Conservation (phyloP, 768 basidiomycete species). For the Paxillus involutus region DNA sequence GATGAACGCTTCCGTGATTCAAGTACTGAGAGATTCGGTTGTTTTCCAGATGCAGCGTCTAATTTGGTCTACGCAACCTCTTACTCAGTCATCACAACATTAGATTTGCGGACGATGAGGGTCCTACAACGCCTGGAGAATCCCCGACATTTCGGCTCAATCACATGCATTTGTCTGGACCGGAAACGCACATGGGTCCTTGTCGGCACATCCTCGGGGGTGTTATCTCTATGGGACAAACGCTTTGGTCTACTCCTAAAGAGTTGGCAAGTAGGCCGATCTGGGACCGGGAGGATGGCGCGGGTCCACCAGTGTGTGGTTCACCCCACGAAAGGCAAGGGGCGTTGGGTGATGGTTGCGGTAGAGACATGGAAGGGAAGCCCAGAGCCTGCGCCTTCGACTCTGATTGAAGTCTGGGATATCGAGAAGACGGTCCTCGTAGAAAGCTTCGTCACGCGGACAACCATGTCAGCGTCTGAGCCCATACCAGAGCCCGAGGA, state of each 20-base stretch:
- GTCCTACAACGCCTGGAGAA: constrained; percentile 77
- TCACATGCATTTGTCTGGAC: constrained; percentile 83
- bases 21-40: background rate
- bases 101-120: constrained; percentile 87
- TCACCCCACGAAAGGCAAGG: constrained; percentile 85
- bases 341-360: constrained; percentile 89
- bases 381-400: constrained; percentile 41
- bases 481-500: constrained; percentile 55
- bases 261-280: constrained; percentile 77
- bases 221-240: constrained; percentile 90
- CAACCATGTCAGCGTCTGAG: constrained; percentile 43
- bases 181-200: constrained; percentile 85
- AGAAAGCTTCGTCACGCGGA: constrained; percentile 72
- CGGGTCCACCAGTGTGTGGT: constrained; percentile 74
- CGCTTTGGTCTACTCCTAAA: constrained; percentile 88
- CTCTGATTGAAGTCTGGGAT: constrained; percentile 87
- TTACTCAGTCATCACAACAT: constrained; percentile 66
- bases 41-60: constrained; percentile 62
- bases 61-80: constrained; percentile 87
- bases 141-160: constrained; percentile 82
- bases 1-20: background rate
- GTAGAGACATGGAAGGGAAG: constrained; percentile 51
- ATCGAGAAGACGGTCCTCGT: constrained; percentile 79
- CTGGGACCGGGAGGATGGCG: constrained; percentile 49
- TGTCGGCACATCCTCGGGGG: constrained; percentile 83